Conservation (phyloP, 345 rosid genomes). For the Mangifera indica region DNA sequence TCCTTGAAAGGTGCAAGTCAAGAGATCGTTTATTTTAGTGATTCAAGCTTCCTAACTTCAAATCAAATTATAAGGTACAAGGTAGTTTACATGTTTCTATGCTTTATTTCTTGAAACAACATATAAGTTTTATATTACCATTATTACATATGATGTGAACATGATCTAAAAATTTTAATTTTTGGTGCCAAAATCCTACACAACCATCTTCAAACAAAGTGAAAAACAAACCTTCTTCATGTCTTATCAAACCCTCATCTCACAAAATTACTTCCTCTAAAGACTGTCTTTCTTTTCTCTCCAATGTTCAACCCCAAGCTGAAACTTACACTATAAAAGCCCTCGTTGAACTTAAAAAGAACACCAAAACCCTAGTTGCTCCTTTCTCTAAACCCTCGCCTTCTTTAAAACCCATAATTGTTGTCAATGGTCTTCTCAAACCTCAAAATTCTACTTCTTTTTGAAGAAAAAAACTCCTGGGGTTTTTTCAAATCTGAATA, state of each 20-base stretch:
- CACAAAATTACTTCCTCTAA: constrained; percentile 57
- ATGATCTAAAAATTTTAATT: too few relatives aligned
- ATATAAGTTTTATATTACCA: too few relatives aligned
- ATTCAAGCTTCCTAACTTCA: too few relatives aligned
- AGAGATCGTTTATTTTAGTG: too few relatives aligned
- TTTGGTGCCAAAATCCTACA: too few relatives aligned
- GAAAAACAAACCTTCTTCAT: constrained; percentile 41
- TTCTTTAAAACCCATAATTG: constrained; percentile 49
- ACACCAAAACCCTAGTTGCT: constrained; percentile 61
- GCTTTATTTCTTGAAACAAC: too few relatives aligned
- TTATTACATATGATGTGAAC: too few relatives aligned
- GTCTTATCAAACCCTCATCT: constrained; percentile 41
- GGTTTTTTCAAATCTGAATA: too few relatives aligned
- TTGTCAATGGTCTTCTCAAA: constrained; percentile 56
- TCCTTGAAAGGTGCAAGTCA: too few relatives aligned
- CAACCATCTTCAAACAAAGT: constrained; percentile 17
- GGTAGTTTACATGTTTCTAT: too few relatives aligned
- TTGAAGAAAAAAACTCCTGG: background rate
- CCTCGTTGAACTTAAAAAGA: constrained; percentile 83
- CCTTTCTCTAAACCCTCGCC: constrained; percentile 42
- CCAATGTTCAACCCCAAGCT: constrained; percentile 81
- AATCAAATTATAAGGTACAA: too few relatives aligned
- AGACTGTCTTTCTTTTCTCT: constrained; percentile 51
- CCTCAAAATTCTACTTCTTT: constrained; percentile 22
- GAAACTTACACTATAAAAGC: constrained; percentile 88